Conservation (phyloP, 2,329 filamentous ascomycete species). For the Colletotrichum cordylinicola region DNA sequence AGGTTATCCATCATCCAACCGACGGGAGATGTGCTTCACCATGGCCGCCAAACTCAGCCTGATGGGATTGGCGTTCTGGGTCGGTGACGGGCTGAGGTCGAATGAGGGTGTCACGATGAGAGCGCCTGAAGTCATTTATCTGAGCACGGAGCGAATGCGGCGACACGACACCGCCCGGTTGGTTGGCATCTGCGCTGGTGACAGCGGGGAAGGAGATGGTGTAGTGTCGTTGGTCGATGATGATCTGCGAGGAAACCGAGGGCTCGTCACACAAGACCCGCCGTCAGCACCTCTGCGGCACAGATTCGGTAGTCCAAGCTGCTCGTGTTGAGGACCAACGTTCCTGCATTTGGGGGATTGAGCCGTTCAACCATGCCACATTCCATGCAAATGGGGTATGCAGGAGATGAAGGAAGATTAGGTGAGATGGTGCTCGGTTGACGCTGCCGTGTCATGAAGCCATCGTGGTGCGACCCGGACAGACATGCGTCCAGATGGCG, state of each 20-base stretch:
- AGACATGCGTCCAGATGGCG: not conserved
- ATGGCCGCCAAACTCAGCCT: not conserved
- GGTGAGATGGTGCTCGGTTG: not conserved
- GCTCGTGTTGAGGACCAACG: not conserved
- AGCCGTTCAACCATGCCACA: not conserved
- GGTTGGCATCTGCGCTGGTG: not conserved
- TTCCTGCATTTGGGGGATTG: slow-evolving; percentile 7
- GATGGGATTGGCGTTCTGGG: not conserved
- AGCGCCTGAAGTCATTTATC: not conserved
- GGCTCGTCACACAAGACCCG: slow-evolving; percentile 6
- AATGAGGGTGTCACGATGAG: not conserved
- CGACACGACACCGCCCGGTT: not conserved
- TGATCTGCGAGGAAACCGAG: slow-evolving; percentile 11
- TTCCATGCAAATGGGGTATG: not conserved
- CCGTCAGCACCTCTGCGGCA: slow-evolving; percentile 9
- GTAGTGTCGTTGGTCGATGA: not conserved
- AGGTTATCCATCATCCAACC: not conserved
- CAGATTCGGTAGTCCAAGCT: slow-evolving; percentile 3
- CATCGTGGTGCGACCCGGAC: slow-evolving; percentile 6
- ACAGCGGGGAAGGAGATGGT: slow-evolving; percentile 1
- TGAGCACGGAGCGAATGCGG: not conserved
- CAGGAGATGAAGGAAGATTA: not conserved
- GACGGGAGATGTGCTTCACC: not conserved
- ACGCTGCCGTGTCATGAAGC: not conserved
- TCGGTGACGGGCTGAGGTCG: not conserved